phyloP scores from a whole-genome alignment of 306 rosid species.

The Cyclanthera cordifolia region DNA sequence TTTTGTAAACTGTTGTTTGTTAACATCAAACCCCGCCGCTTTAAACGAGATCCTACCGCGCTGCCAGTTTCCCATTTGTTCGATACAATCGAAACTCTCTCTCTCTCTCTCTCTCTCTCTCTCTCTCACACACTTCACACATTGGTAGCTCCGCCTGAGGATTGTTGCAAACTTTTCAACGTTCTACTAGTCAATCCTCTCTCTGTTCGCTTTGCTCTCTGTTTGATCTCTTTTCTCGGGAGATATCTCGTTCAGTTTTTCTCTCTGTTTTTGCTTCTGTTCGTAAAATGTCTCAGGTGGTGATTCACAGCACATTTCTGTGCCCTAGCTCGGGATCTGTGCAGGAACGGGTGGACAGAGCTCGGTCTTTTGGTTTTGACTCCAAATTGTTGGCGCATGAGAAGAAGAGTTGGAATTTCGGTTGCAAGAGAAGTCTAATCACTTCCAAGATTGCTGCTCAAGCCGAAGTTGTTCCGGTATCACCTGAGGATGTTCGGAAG shows the following conservation, averaged over 20 bases:
- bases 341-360: constrained; percentile 28
- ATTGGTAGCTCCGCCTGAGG: constrained; percentile 47
- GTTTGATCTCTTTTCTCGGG: neutral
- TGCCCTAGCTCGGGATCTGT: constrained; percentile 38
- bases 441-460: constrained; percentile 44
- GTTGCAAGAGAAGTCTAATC: constrained; percentile 22
- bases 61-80: constrained; percentile 14
- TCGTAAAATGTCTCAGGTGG: constrained; percentile 57
- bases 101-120: constrained; percentile 5
- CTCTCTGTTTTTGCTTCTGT: neutral
- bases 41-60: constrained; percentile 4
- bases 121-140: constrained; percentile 14
- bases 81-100: constrained; percentile 52
- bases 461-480: constrained; percentile 51
- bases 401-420: constrained; percentile 16
- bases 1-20: neutral
- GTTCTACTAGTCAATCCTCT: neutral
- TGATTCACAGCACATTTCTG: constrained; percentile 42
- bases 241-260: neutral
- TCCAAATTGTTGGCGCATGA: constrained; percentile 20
- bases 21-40: neutral
- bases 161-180: constrained; percentile 38
- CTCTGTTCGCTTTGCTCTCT: neutral
- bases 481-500: constrained; percentile 57
- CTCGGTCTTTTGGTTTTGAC: constrained; percentile 33